Conservation (phyloP, 2,329 filamentous ascomycete species). For the Anthostomella pinea region DNA sequence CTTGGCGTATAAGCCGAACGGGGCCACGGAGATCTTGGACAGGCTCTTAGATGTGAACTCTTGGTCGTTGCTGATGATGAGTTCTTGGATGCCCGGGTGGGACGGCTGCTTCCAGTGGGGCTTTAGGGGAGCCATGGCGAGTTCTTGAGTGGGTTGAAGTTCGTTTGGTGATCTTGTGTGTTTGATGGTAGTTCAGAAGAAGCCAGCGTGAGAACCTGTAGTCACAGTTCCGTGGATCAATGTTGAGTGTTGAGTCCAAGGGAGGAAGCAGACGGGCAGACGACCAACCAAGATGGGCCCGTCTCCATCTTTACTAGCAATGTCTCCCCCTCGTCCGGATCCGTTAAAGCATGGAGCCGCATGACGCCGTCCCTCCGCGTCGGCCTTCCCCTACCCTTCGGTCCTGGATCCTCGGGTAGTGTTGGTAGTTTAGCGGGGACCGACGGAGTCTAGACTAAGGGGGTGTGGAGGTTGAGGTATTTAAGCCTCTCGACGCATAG, state of each 20-base stretch:
- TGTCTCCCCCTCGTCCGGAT: too few relatives aligned
- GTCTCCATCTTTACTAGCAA: too few relatives aligned
- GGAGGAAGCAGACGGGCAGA: too few relatives aligned
- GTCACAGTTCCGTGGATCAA: too few relatives aligned
- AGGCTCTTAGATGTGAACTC: conserved; percentile 60
- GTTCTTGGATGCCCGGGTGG: conserved; percentile 56
- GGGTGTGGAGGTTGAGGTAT: conserved; percentile 8
- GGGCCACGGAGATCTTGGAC: conserved; percentile 52
- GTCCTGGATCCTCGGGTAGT: too few relatives aligned
- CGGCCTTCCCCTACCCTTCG: too few relatives aligned
- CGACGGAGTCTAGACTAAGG: conserved; percentile 1
- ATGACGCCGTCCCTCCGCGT: too few relatives aligned
- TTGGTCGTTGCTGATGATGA: conserved; percentile 47
- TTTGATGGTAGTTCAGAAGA: conserved; percentile 2
- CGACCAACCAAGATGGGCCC: too few relatives aligned
- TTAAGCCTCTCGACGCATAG: too few relatives aligned
- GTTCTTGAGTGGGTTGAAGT: conserved; percentile 1
- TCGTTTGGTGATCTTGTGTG: conserved; percentile 7
- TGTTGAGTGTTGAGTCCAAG: too few relatives aligned
- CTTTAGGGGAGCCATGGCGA: conserved; percentile 52
- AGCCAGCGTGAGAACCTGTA: too few relatives aligned
- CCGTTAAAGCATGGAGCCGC: too few relatives aligned
- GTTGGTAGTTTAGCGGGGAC: background rate
- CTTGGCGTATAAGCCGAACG: conserved; percentile 65
- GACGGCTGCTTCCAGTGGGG: conserved; percentile 61